Percentiles rank a stretch among this genome's conserved stretches.
Conservation (phyloP, 108 stramenopile species). For the Conticribra weissflogii region DNA sequence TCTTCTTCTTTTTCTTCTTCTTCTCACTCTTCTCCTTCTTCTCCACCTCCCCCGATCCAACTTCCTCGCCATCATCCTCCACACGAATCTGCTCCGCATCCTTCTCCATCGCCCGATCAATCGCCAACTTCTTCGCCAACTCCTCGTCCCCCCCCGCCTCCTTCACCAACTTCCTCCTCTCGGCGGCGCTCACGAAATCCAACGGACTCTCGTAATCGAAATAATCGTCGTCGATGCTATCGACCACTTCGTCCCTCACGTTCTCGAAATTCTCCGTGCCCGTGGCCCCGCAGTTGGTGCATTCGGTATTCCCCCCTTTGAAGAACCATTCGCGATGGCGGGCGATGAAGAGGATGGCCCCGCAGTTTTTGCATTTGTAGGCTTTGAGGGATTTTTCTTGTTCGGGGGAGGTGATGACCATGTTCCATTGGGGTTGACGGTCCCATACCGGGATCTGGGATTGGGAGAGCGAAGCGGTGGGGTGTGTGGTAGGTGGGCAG, state of each 20-base stretch:
- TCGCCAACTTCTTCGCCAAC: slow-evolving; percentile 71
- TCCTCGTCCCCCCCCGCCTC: slow-evolving; percentile 77
- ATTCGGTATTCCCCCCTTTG: slow-evolving; percentile 78
- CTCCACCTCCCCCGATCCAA: too few species aligned
- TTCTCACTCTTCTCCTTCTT: neutral
- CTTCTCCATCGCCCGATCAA: slow-evolving; percentile 50
- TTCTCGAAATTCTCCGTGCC: slow-evolving; percentile 84
- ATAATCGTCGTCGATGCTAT: slow-evolving; percentile 81
- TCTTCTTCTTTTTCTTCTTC: neutral
- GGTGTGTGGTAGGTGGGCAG: neutral
- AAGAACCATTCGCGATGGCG: slow-evolving; percentile 85
- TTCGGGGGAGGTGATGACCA: slow-evolving; percentile 83
- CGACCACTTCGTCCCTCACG: slow-evolving; percentile 76
- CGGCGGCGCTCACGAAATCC: slow-evolving; percentile 81
- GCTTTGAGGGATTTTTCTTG: slow-evolving; percentile 87
- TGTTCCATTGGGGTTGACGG: slow-evolving; percentile 90
- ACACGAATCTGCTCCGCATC: slow-evolving; percentile 40
- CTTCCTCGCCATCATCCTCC: slow-evolving; percentile 2
- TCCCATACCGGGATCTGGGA: slow-evolving; percentile 80
- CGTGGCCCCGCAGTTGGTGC: slow-evolving; percentile 82
- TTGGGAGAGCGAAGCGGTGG: neutral
- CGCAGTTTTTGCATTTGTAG: slow-evolving; percentile 80
- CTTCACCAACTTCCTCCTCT: slow-evolving; percentile 72
- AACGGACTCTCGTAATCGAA: slow-evolving; percentile 85
- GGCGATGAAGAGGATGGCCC: slow-evolving; percentile 86